Evolutionary conservation across 192 early-diverging fungal genomes (phyloP), one percentile per base, ranked within the genome.

Genomic region (Coemansia sp.): DNA sequence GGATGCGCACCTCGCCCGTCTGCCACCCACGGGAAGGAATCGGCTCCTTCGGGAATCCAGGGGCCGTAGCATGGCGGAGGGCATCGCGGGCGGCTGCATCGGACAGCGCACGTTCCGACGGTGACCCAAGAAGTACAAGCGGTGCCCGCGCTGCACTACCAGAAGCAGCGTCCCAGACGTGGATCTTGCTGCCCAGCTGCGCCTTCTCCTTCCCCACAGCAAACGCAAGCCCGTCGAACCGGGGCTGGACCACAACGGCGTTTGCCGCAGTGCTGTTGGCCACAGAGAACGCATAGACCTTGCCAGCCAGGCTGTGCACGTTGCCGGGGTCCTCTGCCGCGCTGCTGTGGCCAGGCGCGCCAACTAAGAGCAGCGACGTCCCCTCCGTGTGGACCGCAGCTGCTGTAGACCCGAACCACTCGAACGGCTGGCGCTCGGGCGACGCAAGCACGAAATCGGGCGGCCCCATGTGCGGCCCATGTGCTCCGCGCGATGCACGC

Each of bases 381-480:
- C 14, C 45, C 0, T 46, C 22, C 20, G 77, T 33, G 25, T 50
- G 59, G 35, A 77, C 76, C 9, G 71, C 42, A 4, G 42, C 59
- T 5, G 70, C 67, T 6, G 80, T 52, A n/a, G 63, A 60, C 15
- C 86, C 86, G 66, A 87, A 87, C 79, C 79, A 83, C 65, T 85
- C 84, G 45, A 83, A 80, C 34, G 75, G 43, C 23, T 58, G 50
- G 17, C 63, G 59, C 23, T 60, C 49, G 1, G 78, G 73, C n/a
- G 76, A 74, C n/a, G 35, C 45, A 14, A 87, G 48, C 13, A 60
- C 34, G 54, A 81, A 80, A 55, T 82, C 79, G 0, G 83, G 79
- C n/a, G 46, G 45, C 0, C 67, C 64, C 48, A 67, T 17, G 3
- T 9, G 32, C 7, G 45, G 52, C 43, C 19, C 9, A 9, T 13